Conservation (phyloP, 192 early-diverging fungal genomes). For the Mortierella antarctica region DNA sequence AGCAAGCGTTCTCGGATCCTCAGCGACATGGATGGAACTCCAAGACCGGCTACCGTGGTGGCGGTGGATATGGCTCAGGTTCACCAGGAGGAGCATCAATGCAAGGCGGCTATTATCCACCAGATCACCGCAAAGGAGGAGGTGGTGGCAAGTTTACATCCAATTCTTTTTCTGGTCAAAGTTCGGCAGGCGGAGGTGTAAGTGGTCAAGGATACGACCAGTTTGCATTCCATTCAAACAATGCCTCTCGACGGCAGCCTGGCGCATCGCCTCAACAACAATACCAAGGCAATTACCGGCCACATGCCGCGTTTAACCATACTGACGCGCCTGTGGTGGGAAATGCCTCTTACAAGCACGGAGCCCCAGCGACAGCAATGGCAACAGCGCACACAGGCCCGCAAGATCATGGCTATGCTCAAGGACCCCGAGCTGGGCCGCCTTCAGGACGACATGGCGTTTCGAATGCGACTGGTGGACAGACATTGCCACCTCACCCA, state of each 20-base stretch:
- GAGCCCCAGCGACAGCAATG: not conserved
- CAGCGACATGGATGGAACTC: conserved; percentile 21
- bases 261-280: conserved; percentile 9
- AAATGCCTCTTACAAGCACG: conserved; percentile 6
- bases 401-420: conserved; percentile 5
- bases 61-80: not conserved
- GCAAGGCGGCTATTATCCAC: conserved; percentile 8
- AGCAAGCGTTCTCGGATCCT: conserved; percentile 5
- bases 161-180: too few relatives aligned
- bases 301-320: not conserved
- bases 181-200: not conserved
- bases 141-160: not conserved
- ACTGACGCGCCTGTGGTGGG: not conserved
- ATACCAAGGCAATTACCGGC: conserved; percentile 2
- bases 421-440: not conserved
- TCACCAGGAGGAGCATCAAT: not conserved
- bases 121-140: conserved; percentile 15
- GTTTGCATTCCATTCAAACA: not conserved
- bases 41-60: conserved; percentile 26
- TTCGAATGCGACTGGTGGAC: not conserved
- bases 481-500: conserved; percentile 7
- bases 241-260: conserved; percentile 7
- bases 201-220: conserved; percentile 3
- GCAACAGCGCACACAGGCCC: not conserved
- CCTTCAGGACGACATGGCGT: conserved; percentile 6